Evolutionary conservation across 1,284 basidiomycete genomes (phyloP), one percentile per base, ranked within the genome.

Genomic region (Apiotrichum domesticum): DNA sequence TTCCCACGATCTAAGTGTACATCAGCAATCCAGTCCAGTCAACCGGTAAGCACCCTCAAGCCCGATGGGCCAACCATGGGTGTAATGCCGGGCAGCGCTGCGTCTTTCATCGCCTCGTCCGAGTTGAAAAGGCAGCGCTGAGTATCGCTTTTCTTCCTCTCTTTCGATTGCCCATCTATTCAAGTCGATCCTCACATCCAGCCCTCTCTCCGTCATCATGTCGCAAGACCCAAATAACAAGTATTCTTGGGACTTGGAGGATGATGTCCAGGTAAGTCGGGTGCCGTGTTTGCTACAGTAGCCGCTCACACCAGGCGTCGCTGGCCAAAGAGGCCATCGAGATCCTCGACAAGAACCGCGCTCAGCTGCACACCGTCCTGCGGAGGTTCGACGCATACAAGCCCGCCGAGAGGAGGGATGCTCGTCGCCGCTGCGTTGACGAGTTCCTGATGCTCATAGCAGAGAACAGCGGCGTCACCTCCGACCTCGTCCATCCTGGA

Each of bases 391-490:
- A 21, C 35, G 21, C n/a, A 6, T 49, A 49, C 21, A 32, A 33
- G 13, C 34, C 14, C 9, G 35, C 15, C 11, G 35, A 40, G 7
- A 8, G 10, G 35, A n/a, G 47, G 21, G 47, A 49, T 6, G 15
- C 14, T 15, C 47, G 47, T 6, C 47, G 47, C 8, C 47, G 47
- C 47, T 39, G 35, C 15, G 47, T 49, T 35, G 35, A 49, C 47
- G 47, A 49, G 47, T 49, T 49, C 10, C 35, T 49, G 21, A 49
- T 49, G 47, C 21, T 49, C 7, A 6, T 49, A 7, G 47, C 47
- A 10, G 47, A 49, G 37, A 49, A 49, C 35, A n/a, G 33, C 10
- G 35, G 35, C 35, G 47, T 49, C 13, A 39, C 15, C 4, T 11
- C 47, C 47, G 47, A 49, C 47, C 47, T 49, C 21, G 47, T 49